Base-by-base conservation (phyloP, 2,329 filamentous ascomycete species). In the Chaetomium olivaceum region DNA sequence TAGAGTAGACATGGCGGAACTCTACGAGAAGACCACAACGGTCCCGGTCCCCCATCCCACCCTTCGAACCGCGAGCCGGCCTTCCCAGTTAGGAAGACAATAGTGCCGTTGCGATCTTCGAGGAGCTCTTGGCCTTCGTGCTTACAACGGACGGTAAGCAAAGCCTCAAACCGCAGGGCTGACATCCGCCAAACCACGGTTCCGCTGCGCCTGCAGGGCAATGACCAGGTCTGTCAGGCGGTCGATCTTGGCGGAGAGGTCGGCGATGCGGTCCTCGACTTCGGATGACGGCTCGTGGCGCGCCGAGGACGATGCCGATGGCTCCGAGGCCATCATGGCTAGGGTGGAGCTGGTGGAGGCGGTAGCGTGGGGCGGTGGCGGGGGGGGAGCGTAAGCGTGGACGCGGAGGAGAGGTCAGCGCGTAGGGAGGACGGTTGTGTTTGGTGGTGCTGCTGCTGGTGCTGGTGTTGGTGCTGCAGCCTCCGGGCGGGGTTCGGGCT, bases 41-140 rank as follows among this genome's bases (percentile, higher is more conserved):
- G 4, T n/a, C n/a, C n/a, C n/a, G n/a, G n/a, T n/a, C n/a, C n/a
- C n/a, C n/a, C n/a, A n/a, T n/a, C n/a, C n/a, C n/a, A n/a, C n/a
- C 80, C 77, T 76, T 97, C 92, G 78, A 98, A 97, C 23, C 90
- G 79, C 51, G 78, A 76, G 60, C 85, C 86, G 58, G 90, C 91
- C 80, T 93, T 93, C 73, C 86, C 87, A 54, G 90, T 89, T 72
- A 91, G 77, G 75, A 96, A 89, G 68, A 86, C 83, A 71, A 93
- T 90, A 69, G 87, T 86, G 69, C 91, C 89, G 69, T 89, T 84
- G 69, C 88, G 89, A 76, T 95, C 89, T 77, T 93, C 86, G 70
- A 98, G 85, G 46, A 96, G 81, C 46, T 89, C 81, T 77, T 92
- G 87, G 61, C 90, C 91, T 71, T 89, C 85, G 74, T 95, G 82